phyloP scores from a whole-genome alignment of 768 basidiomycete genomes.

The Russula olivacea region DNA sequence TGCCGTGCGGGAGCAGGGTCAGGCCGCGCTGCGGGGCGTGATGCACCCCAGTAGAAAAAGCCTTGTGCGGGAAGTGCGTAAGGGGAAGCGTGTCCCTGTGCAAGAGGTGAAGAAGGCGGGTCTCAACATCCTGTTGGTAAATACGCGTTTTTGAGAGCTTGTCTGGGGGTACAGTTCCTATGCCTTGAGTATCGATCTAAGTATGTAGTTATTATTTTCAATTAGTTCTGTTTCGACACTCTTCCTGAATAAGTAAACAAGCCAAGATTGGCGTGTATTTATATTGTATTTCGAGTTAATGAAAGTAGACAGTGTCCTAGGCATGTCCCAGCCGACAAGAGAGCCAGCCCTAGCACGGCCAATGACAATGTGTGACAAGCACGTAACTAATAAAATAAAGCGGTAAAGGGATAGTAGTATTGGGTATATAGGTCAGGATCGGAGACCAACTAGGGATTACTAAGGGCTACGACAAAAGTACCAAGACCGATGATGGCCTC shows the following conservation, averaged over 20 bases:
- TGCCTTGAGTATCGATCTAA: not conserved
- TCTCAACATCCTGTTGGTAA: constrained; percentile 51
- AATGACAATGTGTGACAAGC: constrained; percentile 1
- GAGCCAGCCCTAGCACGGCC: constrained; percentile 4
- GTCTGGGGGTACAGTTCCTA: not conserved
- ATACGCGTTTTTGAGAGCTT: constrained; percentile 15
- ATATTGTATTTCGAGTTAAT: constrained; percentile 3
- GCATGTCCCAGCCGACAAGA: constrained; percentile 1
- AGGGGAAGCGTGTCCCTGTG: constrained; percentile 39
- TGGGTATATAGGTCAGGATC: constrained; percentile 11
- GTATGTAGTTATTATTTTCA: not conserved
- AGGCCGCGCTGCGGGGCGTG: constrained; percentile 50
- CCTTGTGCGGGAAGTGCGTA: constrained; percentile 53
- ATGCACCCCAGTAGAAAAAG: constrained; percentile 59
- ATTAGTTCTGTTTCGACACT: not conserved
- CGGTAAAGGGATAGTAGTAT: not conserved
- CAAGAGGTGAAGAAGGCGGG: constrained; percentile 61
- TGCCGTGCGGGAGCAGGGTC: constrained; percentile 56
- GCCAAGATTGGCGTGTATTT: too few relatives aligned
- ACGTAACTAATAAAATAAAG: constrained; percentile 15
- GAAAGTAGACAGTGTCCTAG: not conserved
- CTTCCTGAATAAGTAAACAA: not conserved
- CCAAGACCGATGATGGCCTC: constrained; percentile 6
- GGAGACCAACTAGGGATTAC: not conserved
- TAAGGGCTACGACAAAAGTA: not conserved